Conservation (phyloP, 129 eudicot genomes). For the Arctium lappa region DNA sequence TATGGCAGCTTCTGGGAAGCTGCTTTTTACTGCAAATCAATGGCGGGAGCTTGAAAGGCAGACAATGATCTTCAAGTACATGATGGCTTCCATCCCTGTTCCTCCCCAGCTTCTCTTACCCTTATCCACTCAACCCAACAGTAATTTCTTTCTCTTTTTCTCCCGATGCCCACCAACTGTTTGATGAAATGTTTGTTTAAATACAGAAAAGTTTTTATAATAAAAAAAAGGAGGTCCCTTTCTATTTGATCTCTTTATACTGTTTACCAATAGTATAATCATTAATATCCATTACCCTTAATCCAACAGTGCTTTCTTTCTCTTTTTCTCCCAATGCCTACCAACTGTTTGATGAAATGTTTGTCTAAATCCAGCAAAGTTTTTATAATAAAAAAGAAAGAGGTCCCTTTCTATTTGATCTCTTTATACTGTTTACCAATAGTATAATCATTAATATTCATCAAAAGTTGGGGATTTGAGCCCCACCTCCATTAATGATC, state of each 20-base stretch:
- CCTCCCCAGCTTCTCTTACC: conserved; percentile 52
- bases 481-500: neutral
- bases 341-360: neutral
- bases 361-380: neutral
- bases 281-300: neutral
- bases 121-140: conserved; percentile 39
- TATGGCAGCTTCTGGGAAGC: conserved; percentile 25
- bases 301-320: too few species aligned
- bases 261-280: neutral
- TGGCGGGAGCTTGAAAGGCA: conserved; percentile 66
- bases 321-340: neutral
- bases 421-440: neutral
- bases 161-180: neutral
- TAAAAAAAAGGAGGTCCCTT: neutral
- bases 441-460: neutral
- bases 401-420: neutral
- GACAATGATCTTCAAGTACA: conserved; percentile 51
- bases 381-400: neutral
- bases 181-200: neutral
- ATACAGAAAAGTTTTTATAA: neutral
- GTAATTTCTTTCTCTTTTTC: conserved; percentile 15
- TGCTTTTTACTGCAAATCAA: conserved; percentile 50
- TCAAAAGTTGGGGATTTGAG: neutral
- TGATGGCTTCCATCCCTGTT: conserved; percentile 54
- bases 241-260: neutral